Evolutionary conservation across 73 alveolate genomes (phyloP).

Genomic region (Stentor roeselii): DNA sequence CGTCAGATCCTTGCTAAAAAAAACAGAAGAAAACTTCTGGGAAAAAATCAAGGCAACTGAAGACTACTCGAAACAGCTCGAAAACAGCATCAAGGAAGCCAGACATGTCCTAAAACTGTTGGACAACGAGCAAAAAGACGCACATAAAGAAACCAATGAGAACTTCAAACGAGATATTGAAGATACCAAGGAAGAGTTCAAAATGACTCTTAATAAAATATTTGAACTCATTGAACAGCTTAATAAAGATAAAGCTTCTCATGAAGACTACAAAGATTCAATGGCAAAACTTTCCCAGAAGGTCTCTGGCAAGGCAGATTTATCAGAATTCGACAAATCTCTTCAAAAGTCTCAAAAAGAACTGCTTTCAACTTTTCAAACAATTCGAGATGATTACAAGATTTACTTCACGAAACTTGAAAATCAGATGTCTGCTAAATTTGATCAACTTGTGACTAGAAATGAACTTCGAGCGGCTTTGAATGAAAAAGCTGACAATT

Average conservation of each 20-base stretch:
- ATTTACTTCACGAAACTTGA: background rate
- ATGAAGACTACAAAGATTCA: background rate
- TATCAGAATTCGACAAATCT: constrained; percentile 7
- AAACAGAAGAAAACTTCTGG: background rate
- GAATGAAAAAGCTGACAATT: constrained; percentile 51
- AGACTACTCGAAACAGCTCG: background rate
- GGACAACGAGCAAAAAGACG: background rate
- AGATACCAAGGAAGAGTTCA: background rate
- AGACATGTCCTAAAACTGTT: background rate
- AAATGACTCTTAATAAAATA: background rate
- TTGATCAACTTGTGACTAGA: constrained; percentile 58
- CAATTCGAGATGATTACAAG: constrained; percentile 1
- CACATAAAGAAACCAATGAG: background rate
- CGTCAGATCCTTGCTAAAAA: background rate
- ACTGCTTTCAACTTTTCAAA: background rate
- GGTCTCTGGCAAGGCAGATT: background rate
- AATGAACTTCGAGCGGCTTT: constrained; percentile 45
- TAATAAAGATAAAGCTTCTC: background rate
- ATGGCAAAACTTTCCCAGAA: background rate
- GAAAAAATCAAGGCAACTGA: background rate
- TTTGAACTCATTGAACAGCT: background rate
- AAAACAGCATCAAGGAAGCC: background rate
- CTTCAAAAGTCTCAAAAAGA: background rate
- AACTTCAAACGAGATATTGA: background rate
- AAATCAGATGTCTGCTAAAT: constrained; percentile 18